phyloP scores from a whole-genome alignment of 257 asterid genomes.

The Plectranthus barbatus region DNA sequence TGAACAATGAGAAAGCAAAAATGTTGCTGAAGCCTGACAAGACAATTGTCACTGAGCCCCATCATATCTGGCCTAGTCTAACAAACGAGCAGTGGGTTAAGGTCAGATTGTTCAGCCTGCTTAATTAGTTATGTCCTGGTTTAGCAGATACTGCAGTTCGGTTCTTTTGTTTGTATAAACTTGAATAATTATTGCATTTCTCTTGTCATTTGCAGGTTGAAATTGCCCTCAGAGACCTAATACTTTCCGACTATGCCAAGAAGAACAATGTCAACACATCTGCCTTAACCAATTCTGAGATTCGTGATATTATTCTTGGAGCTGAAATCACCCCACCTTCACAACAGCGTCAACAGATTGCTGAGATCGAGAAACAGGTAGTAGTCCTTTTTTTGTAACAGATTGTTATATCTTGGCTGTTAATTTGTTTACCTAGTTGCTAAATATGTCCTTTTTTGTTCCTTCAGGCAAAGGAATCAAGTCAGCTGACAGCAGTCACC shows the following conservation, averaged over 20 bases:
- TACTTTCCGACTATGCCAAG: conserved; percentile 95
- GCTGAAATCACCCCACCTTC: conserved; percentile 99
- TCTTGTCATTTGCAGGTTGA: conserved; percentile 57
- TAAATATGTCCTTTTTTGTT: background rate
- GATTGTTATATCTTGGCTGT: background rate
- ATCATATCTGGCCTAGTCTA: conserved; percentile 97
- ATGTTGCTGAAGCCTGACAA: conserved; percentile 99
- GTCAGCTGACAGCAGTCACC: conserved; percentile 95
- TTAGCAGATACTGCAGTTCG: too few relatives aligned
- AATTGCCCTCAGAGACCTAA: conserved; percentile 91
- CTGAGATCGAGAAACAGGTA: conserved; percentile 96
- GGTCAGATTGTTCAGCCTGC: conserved; percentile 33
- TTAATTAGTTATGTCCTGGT: background rate
- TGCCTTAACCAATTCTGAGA: conserved; percentile 89
- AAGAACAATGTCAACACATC: conserved; percentile 98
- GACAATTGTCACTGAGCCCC: conserved; percentile 86
- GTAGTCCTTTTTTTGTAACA: background rate
- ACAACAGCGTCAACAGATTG: conserved; percentile 94
- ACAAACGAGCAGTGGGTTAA: conserved; percentile 96
- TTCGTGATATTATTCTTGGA: conserved; percentile 97
- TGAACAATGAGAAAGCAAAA: conserved; percentile 92
- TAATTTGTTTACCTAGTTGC: background rate
- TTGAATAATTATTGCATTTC: background rate
- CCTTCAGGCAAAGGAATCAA: conserved; percentile 81
- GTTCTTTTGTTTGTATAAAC: background rate